Base-by-base conservation (phyloP, 768 basidiomycete species). In the Austroboletus eburneus region DNA sequence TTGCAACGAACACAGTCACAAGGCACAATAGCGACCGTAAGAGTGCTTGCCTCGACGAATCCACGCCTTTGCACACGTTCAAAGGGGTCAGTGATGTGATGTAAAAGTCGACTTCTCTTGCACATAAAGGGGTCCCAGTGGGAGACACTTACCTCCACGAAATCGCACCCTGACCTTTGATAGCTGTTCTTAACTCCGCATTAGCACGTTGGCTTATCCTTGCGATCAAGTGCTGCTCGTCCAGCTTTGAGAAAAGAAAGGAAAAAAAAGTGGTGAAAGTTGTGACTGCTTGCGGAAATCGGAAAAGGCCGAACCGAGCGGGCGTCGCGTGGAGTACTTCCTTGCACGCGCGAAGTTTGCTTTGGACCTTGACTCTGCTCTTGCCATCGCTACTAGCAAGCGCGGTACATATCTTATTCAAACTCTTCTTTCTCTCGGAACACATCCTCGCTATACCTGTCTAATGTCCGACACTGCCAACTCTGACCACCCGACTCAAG, bases 341-440 rank as follows among this genome's bases (percentile, higher is more conserved):
- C 40, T 43, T 42, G 30, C 48, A 4, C 32, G 17, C 9, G 16
- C 33, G n/a, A n/a, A n/a, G n/a, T n/a, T n/a, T 30, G 37, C 32
- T 39, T 25, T 32, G 34, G 10, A 24, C 42, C 12, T 34, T 38
- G 37, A 45, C 47, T 37, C 39, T 48, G 22, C 40, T 46, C 21
- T 42, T 30, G 35, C 27, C n/a, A n/a, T n/a, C n/a, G n/a, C n/a
- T n/a, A n/a, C n/a, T n/a, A n/a, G n/a, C n/a, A n/a, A n/a, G n/a
- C 55, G 25, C 49, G 34, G 27, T 2, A 35, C n/a, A 52, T 49
- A 50, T 53, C 57, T 56, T 59, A 53, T 59, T 41, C 53, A 12
- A 35, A 36, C 24, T n/a, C 30, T 24, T 29, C 38, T 46, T 22
- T 12, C 12, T 27, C 12, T 12, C 27, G 27, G 27, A 5, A 12